Conservation (phyloP, 805 yeast genomes). For the Sugiyamaella boreocaroliniensis region DNA sequence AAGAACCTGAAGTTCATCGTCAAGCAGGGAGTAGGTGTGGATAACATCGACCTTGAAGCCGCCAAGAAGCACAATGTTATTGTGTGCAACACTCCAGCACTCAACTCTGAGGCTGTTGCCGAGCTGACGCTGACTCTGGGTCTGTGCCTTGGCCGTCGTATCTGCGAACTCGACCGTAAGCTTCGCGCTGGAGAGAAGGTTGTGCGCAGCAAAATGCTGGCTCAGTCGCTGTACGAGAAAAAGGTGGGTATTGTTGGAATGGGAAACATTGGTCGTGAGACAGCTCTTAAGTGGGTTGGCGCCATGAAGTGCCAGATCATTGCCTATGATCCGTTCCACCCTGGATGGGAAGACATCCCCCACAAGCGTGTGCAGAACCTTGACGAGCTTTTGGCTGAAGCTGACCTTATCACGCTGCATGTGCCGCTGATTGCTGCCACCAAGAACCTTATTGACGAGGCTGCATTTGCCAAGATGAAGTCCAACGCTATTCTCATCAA, state of each 20-base stretch:
- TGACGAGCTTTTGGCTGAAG: slow-evolving; percentile 6
- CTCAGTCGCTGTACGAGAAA: slow-evolving; percentile 5
- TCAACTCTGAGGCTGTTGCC: slow-evolving; percentile 9
- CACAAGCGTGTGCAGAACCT: slow-evolving; percentile 5
- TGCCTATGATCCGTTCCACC: slow-evolving; percentile 8
- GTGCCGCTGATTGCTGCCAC: slow-evolving; percentile 7
- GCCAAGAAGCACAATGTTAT: slow-evolving; percentile 4
- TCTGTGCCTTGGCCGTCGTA: slow-evolving; percentile 1
- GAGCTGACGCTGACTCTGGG: slow-evolving; percentile 8
- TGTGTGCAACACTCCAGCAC: slow-evolving; percentile 9
- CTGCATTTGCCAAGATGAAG: slow-evolving; percentile 4
- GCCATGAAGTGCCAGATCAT: slow-evolving; percentile 8
- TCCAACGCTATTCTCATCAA: slow-evolving; percentile 10
- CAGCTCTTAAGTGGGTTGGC: slow-evolving; percentile 8
- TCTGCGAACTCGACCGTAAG: slow-evolving; percentile 6
- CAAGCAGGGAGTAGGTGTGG: slow-evolving; percentile 9
- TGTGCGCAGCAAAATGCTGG: slow-evolving; percentile 8
- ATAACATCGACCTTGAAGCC: slow-evolving; percentile 6
- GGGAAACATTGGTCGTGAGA: slow-evolving; percentile 9
- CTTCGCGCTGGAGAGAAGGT: slow-evolving; percentile 6
- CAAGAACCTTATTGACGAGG: slow-evolving; percentile 3
- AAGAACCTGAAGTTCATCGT: slow-evolving; percentile 5
- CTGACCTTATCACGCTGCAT: slow-evolving; percentile 8
- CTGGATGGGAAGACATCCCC: slow-evolving; percentile 3
- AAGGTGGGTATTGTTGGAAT: slow-evolving; percentile 8